phyloP scores from a whole-genome alignment of 495 filamentous ascomycete genomes.

The Haplographium delicatum region DNA sequence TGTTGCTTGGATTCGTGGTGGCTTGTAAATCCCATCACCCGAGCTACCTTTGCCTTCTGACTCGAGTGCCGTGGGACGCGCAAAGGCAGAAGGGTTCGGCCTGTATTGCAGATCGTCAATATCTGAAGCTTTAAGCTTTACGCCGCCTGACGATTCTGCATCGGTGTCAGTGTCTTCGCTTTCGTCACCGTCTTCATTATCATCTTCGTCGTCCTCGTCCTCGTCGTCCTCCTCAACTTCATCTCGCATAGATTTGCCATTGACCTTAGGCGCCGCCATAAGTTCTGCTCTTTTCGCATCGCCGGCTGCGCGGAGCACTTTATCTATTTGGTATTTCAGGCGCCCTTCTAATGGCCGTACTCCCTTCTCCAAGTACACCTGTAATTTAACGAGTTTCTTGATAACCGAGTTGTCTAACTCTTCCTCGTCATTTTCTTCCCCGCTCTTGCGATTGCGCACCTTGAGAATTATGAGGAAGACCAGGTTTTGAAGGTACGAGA shows the following conservation, averaged over 20 bases:
- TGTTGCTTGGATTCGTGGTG: constrained; percentile 77
- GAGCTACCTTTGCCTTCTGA: constrained; percentile 27
- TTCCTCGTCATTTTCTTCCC: constrained; percentile 28
- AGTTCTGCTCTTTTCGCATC: constrained; percentile 50
- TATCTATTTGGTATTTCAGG: constrained; percentile 83
- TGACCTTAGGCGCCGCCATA: constrained; percentile 26
- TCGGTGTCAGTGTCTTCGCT: constrained; percentile 29
- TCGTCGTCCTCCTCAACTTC: constrained; percentile 36
- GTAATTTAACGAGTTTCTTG: constrained; percentile 76
- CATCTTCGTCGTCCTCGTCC: constrained; percentile 29
- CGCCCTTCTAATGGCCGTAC: constrained; percentile 82
- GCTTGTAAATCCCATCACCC: constrained; percentile 67
- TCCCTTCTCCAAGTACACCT: constrained; percentile 85
- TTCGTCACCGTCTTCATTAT: constrained; percentile 31
- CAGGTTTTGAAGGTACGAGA: constrained; percentile 92
- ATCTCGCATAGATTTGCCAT: constrained; percentile 21
- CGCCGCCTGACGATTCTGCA: constrained; percentile 17
- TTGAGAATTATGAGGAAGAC: constrained; percentile 85
- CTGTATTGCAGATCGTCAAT: constrained; percentile 62
- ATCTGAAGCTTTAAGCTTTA: constrained; percentile 19
- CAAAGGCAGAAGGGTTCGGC: constrained; percentile 58
- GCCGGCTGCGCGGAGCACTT: constrained; percentile 80
- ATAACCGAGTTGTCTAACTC: constrained; percentile 56
- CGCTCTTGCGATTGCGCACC: constrained; percentile 52
- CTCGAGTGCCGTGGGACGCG: constrained; percentile 36